Conservation (phyloP, 345 rosid species). For the Sisymbrium altissimum region DNA sequence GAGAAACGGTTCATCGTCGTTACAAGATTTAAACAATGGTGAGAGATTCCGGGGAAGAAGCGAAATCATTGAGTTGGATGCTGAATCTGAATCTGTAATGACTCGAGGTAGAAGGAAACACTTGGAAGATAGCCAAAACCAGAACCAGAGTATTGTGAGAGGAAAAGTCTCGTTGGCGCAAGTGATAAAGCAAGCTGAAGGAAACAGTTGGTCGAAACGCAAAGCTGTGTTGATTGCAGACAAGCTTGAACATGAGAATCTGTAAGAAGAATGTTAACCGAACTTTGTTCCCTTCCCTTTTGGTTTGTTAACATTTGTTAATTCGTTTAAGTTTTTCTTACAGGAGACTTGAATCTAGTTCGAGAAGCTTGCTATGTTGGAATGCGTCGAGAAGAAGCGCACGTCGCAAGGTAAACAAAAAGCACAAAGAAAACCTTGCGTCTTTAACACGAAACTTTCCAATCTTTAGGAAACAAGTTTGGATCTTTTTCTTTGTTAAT, state of each 20-base stretch:
- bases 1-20: conserved; percentile 40
- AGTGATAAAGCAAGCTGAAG: conserved; percentile 89
- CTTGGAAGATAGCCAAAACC: conserved; percentile 39
- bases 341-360: conserved; percentile 90
- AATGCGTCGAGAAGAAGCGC: conserved; percentile 59
- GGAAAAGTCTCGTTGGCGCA: conserved; percentile 87
- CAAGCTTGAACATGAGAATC: conserved; percentile 91
- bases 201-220: conserved; percentile 74
- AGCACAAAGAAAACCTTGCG: background rate
- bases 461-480: background rate
- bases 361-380: conserved; percentile 93
- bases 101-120: conserved; percentile 42
- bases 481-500: background rate
- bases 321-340: conserved; percentile 3
- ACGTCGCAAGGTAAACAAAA: conserved; percentile 62
- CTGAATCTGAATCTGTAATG: conserved; percentile 30
- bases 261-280: conserved; percentile 48
- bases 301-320: background rate
- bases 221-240: conserved; percentile 88
- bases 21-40: background rate
- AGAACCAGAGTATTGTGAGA: conserved; percentile 76
- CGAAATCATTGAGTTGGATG: conserved; percentile 67
- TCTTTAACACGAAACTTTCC: background rate
- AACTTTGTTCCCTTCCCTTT: background rate
- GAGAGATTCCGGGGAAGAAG: conserved; percentile 38